phyloP scores from a whole-genome alignment of 164 flowering plant genomes.

The Chimonanthus praecox region DNA sequence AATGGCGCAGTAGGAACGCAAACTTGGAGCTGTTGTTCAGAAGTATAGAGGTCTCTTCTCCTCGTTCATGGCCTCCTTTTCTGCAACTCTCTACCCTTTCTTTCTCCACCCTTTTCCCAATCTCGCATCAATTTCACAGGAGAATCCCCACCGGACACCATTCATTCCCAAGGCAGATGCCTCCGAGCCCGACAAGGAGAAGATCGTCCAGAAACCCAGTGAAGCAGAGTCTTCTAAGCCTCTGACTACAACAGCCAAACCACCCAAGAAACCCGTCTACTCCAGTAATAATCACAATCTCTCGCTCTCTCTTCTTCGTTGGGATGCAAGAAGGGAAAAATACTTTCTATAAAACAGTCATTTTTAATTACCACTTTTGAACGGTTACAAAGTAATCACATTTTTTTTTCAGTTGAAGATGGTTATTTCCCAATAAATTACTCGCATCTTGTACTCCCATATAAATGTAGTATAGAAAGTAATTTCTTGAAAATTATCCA shows the following conservation, averaged over 20 bases:
- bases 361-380: too few species aligned
- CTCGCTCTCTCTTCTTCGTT: neutral
- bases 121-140: neutral
- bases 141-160: neutral
- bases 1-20: neutral
- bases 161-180: constrained; percentile 2
- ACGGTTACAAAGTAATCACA: too few species aligned
- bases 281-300: constrained; percentile 36
- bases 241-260: constrained; percentile 19
- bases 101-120: neutral
- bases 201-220: constrained; percentile 19
- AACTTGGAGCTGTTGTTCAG: neutral
- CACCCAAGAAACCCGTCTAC: constrained; percentile 58
- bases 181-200: constrained; percentile 22
- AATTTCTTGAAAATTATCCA: too few species aligned
- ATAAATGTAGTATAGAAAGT: too few species aligned
- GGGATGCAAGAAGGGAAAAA: too few species aligned
- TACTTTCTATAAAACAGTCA: too few species aligned
- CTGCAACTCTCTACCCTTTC: constrained; percentile 5
- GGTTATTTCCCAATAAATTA: too few species aligned
- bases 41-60: neutral
- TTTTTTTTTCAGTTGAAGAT: too few species aligned
- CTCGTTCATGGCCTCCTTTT: constrained; percentile 10
- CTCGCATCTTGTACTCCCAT: too few species aligned
- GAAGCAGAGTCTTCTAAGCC: constrained; percentile 20